Evolutionary conservation across 169 alveolate species (phyloP), one percentile per base, ranked within the genome.

Genomic region (Plasmodium billcollinsi): DNA sequence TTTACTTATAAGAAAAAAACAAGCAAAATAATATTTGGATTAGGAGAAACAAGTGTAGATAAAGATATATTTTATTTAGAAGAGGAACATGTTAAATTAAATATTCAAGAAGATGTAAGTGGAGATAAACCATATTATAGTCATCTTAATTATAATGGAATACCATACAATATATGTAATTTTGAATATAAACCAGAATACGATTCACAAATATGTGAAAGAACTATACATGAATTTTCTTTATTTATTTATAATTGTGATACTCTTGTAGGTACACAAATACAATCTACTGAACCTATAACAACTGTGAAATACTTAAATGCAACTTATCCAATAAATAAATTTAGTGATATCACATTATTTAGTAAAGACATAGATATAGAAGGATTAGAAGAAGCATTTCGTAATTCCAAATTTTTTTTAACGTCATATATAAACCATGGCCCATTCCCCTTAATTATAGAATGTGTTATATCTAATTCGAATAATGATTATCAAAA

Each of bases 201-300:
- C 0, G 18, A 39, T 56, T 3, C 58, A 14, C 89, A 76, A 20
- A 70, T 76, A 12, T 76, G 89, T 39, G 89, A 76, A 76, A 76
- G 75, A 56, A 76, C 89, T 11, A 76, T 76, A 6, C 21, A 66
- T 43, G 89, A 76, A 56, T 76, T 76, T 56, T 20, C 78, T 12
- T 67, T 76, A 20, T 76, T 76, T 29, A 29, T 76, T 2, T 76
- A 76, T 29, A 76, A 76, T 45, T 76, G 89, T 52, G 76, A 76
- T 9, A 8, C 15, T 2, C n/a, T 21, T 29, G 29, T 14, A n/a
- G 33, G 26, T 20, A 21, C 47, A 29, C 63, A 61, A 65, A 12
- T 75, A 15, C 56, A 11, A 11, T 6, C 15, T 6, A 29, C 18
- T 9, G 89, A 76, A 15, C 78, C 89, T 3, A 9, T 52, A 2